Conservation (phyloP, 2,329 filamentous ascomycete species). For the Beauveria australis region DNA sequence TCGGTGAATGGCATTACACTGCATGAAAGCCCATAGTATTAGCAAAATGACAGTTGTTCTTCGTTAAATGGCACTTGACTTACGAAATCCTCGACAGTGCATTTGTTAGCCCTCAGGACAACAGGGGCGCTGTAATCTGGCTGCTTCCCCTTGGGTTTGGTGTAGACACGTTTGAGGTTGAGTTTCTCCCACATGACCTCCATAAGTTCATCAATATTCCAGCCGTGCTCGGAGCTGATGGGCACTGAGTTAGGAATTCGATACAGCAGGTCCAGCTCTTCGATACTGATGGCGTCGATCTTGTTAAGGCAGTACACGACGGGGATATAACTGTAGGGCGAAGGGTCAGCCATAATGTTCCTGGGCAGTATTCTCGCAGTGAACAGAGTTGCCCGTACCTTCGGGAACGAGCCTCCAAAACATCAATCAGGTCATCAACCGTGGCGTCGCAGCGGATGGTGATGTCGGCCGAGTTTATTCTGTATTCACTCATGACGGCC, state of each 20-base stretch:
- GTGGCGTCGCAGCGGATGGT: constrained; percentile 97
- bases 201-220: constrained; percentile 95
- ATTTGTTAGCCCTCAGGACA: constrained; percentile 72
- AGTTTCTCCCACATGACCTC: constrained; percentile 99
- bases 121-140: constrained; percentile 91
- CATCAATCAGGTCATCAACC: constrained; percentile 91
- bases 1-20: constrained; percentile 97
- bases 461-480: constrained; percentile 93
- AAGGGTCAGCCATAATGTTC: background rate
- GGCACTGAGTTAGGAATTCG: constrained; percentile 94
- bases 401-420: constrained; percentile 87
- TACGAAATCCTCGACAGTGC: constrained; percentile 96
- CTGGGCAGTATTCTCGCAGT: constrained; percentile 5
- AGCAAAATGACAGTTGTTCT: constrained; percentile 16
- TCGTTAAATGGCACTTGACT: constrained; percentile 30
- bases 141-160: constrained; percentile 91
- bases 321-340: constrained; percentile 71
- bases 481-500: constrained; percentile 95
- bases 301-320: constrained; percentile 99
- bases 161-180: constrained; percentile 85
- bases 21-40: constrained; percentile 25
- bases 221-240: constrained; percentile 94
- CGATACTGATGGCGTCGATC: constrained; percentile 95
- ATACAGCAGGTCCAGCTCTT: constrained; percentile 93
- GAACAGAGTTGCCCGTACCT: constrained; percentile 21